phyloP scores from a whole-genome alignment of 1,139 yeast species.

The Pneumocystis wakefieldiae region DNA sequence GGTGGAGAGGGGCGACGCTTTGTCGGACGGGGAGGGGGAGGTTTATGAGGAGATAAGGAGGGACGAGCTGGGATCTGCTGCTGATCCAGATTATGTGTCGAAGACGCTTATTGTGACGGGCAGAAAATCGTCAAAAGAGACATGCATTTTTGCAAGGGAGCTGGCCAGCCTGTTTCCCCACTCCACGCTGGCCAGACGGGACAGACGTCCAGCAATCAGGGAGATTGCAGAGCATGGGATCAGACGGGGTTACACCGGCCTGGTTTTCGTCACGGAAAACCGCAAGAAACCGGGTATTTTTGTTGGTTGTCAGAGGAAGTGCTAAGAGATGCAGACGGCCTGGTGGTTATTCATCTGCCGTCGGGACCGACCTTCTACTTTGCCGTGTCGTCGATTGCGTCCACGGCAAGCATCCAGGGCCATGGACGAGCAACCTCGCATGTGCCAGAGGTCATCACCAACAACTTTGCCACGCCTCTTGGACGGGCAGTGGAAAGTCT shows the following conservation, averaged over 20 bases:
- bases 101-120: slow-evolving; percentile 81
- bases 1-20: slow-evolving; percentile 79
- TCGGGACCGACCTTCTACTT: slow-evolving; percentile 91
- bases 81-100: slow-evolving; percentile 47
- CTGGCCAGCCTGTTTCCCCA: slow-evolving; percentile 75
- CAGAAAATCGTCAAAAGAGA: slow-evolving; percentile 69
- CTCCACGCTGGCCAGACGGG: slow-evolving; percentile 72
- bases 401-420: slow-evolving; percentile 61
- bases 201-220: slow-evolving; percentile 64
- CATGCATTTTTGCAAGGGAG: slow-evolving; percentile 81
- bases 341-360: slow-evolving; percentile 85
- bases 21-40: slow-evolving; percentile 13
- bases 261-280: slow-evolving; percentile 82
- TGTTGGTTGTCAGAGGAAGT: too few species aligned
- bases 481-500: slow-evolving; percentile 87
- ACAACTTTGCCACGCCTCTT: slow-evolving; percentile 78
- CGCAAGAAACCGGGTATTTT: slow-evolving; percentile 48
- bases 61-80: slow-evolving; percentile 58
- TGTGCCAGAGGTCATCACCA: slow-evolving; percentile 77
- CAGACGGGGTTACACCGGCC: slow-evolving; percentile 72
- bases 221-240: slow-evolving; percentile 74
- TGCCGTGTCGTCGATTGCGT: slow-evolving; percentile 62
- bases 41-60: slow-evolving; percentile 42
- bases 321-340: slow-evolving; percentile 38
- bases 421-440: slow-evolving; percentile 87